These are phyloP conservation scores for Dimargaris xerosporica DNA, from an alignment of 192 early-diverging fungal species.

Conservation along the genomic window DNA sequence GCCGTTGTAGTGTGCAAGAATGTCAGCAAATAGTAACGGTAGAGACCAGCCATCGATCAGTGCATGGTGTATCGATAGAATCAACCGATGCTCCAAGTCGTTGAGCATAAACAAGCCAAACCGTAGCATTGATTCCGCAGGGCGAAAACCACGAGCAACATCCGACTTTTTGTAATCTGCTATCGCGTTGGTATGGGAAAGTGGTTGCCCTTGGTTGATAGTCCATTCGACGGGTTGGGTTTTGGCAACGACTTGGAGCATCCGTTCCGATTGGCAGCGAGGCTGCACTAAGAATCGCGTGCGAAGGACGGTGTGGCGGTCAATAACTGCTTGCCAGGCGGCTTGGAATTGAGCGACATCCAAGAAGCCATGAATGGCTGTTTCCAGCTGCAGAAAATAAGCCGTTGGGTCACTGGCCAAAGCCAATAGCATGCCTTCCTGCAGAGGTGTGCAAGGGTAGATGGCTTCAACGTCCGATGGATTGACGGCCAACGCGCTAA, in stretches of 20 bases:
- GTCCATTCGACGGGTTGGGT: not conserved
- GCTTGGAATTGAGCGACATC: not conserved
- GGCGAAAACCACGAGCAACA: too few relatives aligned
- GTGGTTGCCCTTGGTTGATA: not conserved
- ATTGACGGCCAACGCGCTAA: not conserved
- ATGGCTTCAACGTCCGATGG: not conserved
- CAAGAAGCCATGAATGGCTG: not conserved
- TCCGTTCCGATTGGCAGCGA: not conserved
- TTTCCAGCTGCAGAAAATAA: not conserved
- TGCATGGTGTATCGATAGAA: slow-evolving; percentile 5
- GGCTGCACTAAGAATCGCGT: not conserved
- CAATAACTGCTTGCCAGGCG: not conserved
- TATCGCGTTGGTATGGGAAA: too few relatives aligned
- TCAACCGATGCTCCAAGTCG: too few relatives aligned
- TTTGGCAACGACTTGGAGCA: not conserved
- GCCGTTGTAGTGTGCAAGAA: too few relatives aligned
- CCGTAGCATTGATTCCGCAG: too few relatives aligned
- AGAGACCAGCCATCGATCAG: slow-evolving; percentile 8
- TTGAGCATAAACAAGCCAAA: too few relatives aligned
- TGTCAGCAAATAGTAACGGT: too few relatives aligned
- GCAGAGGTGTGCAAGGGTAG: not conserved
- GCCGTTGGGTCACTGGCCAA: not conserved
- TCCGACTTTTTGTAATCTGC: too few relatives aligned
- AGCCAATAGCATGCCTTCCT: not conserved
- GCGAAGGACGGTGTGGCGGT: not conserved